Evolutionary conservation across 352 stramenopile species (phyloP), one percentile per base, ranked within the genome.

Genomic region (Phytophthora megakarya): DNA sequence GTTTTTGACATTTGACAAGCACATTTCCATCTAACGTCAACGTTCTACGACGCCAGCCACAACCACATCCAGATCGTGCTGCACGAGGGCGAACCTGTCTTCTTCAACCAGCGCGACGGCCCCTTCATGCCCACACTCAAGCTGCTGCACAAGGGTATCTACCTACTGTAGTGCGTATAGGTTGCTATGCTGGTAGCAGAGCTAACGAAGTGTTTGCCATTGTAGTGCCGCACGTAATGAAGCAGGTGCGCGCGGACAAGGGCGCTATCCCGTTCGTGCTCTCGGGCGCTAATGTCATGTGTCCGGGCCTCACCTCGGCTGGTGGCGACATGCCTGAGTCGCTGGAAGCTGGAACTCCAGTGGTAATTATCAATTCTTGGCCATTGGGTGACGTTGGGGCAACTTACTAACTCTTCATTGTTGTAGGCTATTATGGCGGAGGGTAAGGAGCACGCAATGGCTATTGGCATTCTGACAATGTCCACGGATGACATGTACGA

Each of bases 211-310:
- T 15, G 10, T 16, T 21, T 32, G 16, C 3, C 16, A 3, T 1
- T 35, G 13, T 48, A 96, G 84, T 96, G 35, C 93, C 93, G 37
- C 84, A 95, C 50, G 90, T 98, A 39, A 98, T 98, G 92, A 93
- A 95, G 65, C 80, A 87, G 52, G 92, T 98, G 63, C 82, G 90
- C 39, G 97, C 98, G 2, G 97, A 99, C 80, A 98, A 98, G 75
- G 97, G 97, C 44, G 97, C 97, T 1, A 99, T 99, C 79, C 97
- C 96, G 50, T 99, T 98, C 70, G 80, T 99, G 54, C 76, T 99
- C 12, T 98, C 96, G 6, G 97, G 97, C 15, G 97, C 97, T 21
- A 99, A 99, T 80, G 95, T 99, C 53, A 99, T 99, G 97, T 99
- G 97, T 60, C 97, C 97, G 13, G 97, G 97, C 16, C 82, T 99